Conservation (phyloP, 257 asterid genomes). For the Plantago major region DNA sequence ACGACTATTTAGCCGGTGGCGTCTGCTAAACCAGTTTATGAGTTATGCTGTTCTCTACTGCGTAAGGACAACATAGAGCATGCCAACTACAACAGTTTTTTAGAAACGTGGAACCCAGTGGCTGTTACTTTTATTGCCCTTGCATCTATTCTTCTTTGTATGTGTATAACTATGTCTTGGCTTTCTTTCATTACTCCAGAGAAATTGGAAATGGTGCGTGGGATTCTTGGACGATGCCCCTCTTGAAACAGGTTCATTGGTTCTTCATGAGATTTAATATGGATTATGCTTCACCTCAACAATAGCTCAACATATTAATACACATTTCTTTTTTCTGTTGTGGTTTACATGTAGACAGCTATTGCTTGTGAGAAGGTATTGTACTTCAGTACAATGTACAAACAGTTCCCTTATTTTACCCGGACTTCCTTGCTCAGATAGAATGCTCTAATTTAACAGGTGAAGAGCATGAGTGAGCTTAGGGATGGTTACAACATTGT, state of each 20-base stretch:
- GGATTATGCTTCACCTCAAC: slow-evolving; percentile 8
- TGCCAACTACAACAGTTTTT: not conserved
- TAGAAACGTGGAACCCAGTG: too few species aligned
- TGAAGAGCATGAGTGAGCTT: slow-evolving; percentile 71
- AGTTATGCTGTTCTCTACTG: too few species aligned
- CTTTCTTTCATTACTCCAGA: slow-evolving; percentile 22
- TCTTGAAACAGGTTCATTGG: slow-evolving; percentile 51
- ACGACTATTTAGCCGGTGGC: not conserved
- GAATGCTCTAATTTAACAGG: slow-evolving; percentile 39
- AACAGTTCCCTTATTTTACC: slow-evolving; percentile 20
- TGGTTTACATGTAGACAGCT: slow-evolving; percentile 41
- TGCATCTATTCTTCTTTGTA: slow-evolving; percentile 1
- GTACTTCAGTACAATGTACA: slow-evolving; percentile 12
- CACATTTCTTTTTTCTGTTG: slow-evolving; percentile 5
- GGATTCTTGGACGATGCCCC: slow-evolving; percentile 91
- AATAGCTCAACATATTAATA: not conserved
- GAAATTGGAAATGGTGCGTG: slow-evolving; percentile 84
- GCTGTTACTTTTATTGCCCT: not conserved
- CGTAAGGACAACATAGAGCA: too few species aligned
- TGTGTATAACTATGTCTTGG: not conserved
- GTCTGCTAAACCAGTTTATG: not conserved
- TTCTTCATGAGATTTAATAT: slow-evolving; percentile 7
- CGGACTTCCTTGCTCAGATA: slow-evolving; percentile 26
- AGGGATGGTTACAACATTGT: slow-evolving; percentile 66
- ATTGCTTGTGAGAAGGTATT: slow-evolving; percentile 84